Base-by-base conservation (phyloP, 306 rosid genomes). In the Rosa persica region DNA sequence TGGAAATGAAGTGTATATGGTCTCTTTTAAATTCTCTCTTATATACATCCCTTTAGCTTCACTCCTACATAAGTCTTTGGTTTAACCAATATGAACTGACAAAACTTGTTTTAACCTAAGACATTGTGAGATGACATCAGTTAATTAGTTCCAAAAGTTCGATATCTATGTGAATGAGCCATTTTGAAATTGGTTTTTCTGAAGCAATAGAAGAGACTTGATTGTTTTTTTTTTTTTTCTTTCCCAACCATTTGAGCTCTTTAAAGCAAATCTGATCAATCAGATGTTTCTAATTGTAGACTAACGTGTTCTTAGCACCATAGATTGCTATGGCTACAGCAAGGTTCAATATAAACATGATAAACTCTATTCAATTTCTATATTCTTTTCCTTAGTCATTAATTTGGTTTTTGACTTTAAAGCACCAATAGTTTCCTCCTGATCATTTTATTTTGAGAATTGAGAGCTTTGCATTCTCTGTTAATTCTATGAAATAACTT, bases 221-320 rank as follows among this genome's bases (percentile, higher is more conserved):
- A 54, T 10, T 58, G 36, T 22, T 57, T 15, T 57, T n/a, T 57
- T 57, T 3, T 49, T 27, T 65, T 75, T 60, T n/a, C n/a, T 48
- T 69, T 52, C 6, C 4, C 5, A 10, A 15, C 43, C 30, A 5
- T 16, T 17, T 30, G 17, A 48, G 12, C 62, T 51, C 11, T 52
- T 54, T 20, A 49, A 20, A 72, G 76, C 43, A 72, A 49, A 30
- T 9, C 69, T 78, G 44, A 78, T 19, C 17, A 74, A 64, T 46
- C 42, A 38, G 70, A n/a, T 5, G 20, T 36, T 65, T 54, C 80
- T 54, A 65, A 27, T 49, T 67, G 83, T 76, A 86, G 85, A 72
- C 79, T 46, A 86, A 87, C 73, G 85, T 82, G 42, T 82, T 87
- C 75, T 72, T 87, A 77, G 90, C 87, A 20, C 82, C 88, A 22